Conservation (phyloP, 371 early-diverging fungal genomes). For the Mortierella sp. region DNA sequence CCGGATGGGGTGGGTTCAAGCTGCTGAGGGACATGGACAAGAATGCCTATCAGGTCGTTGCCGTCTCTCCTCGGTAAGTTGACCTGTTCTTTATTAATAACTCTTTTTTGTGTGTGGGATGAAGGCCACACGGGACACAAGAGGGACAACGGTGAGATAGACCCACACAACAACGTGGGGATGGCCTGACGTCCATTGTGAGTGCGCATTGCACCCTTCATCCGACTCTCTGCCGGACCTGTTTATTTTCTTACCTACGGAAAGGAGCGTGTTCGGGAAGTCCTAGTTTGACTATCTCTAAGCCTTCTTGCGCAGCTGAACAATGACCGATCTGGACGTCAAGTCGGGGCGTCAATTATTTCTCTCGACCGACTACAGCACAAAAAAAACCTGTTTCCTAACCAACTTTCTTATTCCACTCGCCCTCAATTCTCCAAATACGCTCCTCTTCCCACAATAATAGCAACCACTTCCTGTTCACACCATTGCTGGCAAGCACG, state of each 20-base stretch:
- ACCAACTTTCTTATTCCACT: neutral
- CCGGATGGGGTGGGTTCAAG: slow-evolving; percentile 82
- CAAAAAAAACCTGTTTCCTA: neutral
- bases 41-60: slow-evolving; percentile 75
- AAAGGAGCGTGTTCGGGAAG: neutral
- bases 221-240: neutral
- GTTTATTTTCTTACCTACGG: neutral
- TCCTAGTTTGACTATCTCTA: slow-evolving; percentile 4
- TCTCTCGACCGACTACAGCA: neutral
- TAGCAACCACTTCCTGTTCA: slow-evolving; percentile 87
- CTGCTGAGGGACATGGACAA: slow-evolving; percentile 72
- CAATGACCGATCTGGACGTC: neutral
- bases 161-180: neutral
- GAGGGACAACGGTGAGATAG: neutral
- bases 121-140: neutral
- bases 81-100: neutral
- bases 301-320: neutral
- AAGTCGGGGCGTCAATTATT: neutral
- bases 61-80: slow-evolving; percentile 74
- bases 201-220: neutral
- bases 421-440: slow-evolving; percentile 17
- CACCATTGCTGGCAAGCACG: slow-evolving; percentile 85
- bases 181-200: neutral
- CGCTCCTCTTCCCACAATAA: slow-evolving; percentile 11
- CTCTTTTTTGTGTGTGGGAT: neutral